Evolutionary conservation across 169 alveolate genomes (phyloP), one percentile per base, ranked within the genome.

Genomic region (Theileria equi): DNA sequence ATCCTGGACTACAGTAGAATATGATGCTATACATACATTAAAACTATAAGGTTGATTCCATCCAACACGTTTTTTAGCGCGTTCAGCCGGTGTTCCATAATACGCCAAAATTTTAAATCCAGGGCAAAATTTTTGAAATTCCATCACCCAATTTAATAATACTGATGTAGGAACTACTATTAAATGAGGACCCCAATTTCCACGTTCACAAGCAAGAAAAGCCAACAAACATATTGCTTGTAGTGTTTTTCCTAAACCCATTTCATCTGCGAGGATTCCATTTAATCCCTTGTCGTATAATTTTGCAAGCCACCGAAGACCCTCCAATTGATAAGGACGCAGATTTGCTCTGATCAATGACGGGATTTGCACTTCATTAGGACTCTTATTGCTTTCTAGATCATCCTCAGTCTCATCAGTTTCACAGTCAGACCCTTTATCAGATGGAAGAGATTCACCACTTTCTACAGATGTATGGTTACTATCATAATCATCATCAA

Each of bases 241-340:
- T 35, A 98, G 94, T 10, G 99, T 98, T 77, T 98, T 98, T 17
- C 99, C 99, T 59, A 98, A 88, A 19, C 99, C 99, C 99, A 98
- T 95, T 87, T 98, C 99, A 90, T 98, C 99, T 10, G 99, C 99
- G 55, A 98, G 88, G 17, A 98, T 97, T 52, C 99, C 99, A 88
- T 97, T 97, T 53, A 96, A 86, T 29, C 93, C 91, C 74, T 93
- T 93, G 44, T 94, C 92, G 82, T 97, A 97, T 38, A 98, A 81
- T 17, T 97, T 92, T n/a, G 91, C 97, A 61, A 98, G 76, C 99
- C 99, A 96, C 62, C 95, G 92, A 26, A 96, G 88, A 11, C 99
- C 99, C 49, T 93, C 94, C 50, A 87, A 81, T 88, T 97, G 97
- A 82, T 96, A 96, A 61, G 94, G 98, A 62, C 99, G 87, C 65